These are phyloP conservation scores for Digitaria exilis DNA, from an alignment of 202 grass and related monocot species.

Conservation along the genomic window DNA sequence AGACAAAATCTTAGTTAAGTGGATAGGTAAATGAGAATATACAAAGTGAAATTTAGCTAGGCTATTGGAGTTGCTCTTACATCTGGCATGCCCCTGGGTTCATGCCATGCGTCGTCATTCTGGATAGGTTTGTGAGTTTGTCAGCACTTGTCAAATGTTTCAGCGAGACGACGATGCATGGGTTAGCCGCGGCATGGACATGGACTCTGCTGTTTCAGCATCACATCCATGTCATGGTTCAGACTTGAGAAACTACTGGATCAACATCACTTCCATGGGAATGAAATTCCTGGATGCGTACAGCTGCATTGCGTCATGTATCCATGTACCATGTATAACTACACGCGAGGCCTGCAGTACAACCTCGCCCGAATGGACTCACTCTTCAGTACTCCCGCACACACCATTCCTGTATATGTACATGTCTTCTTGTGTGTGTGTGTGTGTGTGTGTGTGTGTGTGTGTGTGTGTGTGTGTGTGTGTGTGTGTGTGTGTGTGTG, in stretches of 20 bases:
- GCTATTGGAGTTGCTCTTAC: too few species aligned
- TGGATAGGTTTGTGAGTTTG: neutral
- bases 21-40: too few species aligned
- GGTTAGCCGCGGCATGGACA: too few species aligned
- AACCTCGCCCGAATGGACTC: neutral
- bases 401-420: neutral
- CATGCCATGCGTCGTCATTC: too few species aligned
- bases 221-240: neutral
- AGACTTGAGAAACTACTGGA: neutral
- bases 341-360: slow-evolving; percentile 20
- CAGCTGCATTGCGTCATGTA: neutral
- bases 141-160: neutral
- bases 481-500: too few species aligned
- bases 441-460: too few species aligned
- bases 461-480: too few species aligned
- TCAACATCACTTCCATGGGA: neutral
- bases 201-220: neutral
- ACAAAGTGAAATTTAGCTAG: too few species aligned
- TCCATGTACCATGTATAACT: neutral
- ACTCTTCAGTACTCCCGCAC: neutral
- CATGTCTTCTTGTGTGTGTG: slow-evolving; percentile 2
- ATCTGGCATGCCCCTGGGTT: neutral
- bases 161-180: neutral
- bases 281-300: neutral
- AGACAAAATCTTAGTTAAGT: too few species aligned